Conservation (phyloP, 1,284 basidiomycete genomes). For the Cryptococcus sp. region DNA sequence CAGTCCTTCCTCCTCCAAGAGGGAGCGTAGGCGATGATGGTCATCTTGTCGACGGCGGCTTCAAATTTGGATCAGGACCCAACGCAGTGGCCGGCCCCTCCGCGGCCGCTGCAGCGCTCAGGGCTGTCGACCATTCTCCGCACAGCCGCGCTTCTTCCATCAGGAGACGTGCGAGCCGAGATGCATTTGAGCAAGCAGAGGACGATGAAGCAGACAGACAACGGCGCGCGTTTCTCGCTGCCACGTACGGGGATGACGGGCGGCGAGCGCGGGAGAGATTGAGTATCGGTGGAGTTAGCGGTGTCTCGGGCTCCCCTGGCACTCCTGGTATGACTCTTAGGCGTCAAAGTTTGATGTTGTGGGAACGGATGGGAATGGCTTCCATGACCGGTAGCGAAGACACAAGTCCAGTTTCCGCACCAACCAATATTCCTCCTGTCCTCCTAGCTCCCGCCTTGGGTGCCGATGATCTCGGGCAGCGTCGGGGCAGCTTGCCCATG, state of each 20-base stretch:
- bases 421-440: conserved; percentile 8
- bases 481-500: conserved; percentile 45
- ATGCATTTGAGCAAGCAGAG: conserved; percentile 45
- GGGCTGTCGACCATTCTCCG: conserved; percentile 26
- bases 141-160: conserved; percentile 16
- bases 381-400: conserved; percentile 9
- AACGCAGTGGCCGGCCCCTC: conserved; percentile 14
- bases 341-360: conserved; percentile 43
- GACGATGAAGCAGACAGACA: conserved; percentile 52
- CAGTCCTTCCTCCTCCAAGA: conserved; percentile 31
- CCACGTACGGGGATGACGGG: conserved; percentile 48
- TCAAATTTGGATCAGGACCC: conserved; percentile 40
- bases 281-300: conserved; percentile 37
- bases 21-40: conserved; percentile 29
- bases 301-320: conserved; percentile 17
- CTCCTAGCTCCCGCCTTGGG: conserved; percentile 1
- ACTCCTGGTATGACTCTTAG: conserved; percentile 27
- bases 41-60: conserved; percentile 25
- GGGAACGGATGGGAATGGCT: conserved; percentile 40
- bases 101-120: conserved; percentile 19
- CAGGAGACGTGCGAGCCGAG: conserved; percentile 17
- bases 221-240: conserved; percentile 46
- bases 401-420: conserved; percentile 11
- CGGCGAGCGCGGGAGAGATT: conserved; percentile 44
- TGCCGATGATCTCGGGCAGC: conserved; percentile 18